Evolutionary conservation across 2,329 filamentous ascomycete genomes (phyloP).

Genomic region (Xylaria sp.): DNA sequence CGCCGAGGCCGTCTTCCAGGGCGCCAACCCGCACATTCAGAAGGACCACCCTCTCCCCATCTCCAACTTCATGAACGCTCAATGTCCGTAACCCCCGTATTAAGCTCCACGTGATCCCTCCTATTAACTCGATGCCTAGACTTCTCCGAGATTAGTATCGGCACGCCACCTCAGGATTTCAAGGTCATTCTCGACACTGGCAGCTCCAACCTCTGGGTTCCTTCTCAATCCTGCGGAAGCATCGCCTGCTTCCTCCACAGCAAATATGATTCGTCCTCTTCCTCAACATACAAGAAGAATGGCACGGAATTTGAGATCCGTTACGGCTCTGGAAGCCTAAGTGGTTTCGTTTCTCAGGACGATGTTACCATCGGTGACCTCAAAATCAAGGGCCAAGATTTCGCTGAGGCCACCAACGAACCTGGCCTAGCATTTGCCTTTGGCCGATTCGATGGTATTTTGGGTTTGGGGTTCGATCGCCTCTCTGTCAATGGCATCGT

Average conservation of each 20-base stretch:
- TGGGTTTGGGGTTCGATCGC: constrained; percentile 91
- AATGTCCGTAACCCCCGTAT: constrained; percentile 71
- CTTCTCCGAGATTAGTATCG: constrained; percentile 95
- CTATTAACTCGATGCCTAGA: constrained; percentile 58
- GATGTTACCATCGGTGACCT: constrained; percentile 86
- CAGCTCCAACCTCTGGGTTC: constrained; percentile 99
- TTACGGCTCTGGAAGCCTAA: constrained; percentile 93
- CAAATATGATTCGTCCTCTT: constrained; percentile 92
- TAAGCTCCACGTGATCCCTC: background rate
- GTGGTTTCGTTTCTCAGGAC: constrained; percentile 92
- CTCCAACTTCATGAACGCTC: constrained; percentile 97
- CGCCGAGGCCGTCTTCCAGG: constrained; percentile 79
- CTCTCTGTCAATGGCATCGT: constrained; percentile 97
- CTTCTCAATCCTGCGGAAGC: constrained; percentile 85
- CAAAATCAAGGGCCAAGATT: constrained; percentile 86
- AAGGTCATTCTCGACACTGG: constrained; percentile 99
- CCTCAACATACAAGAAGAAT: constrained; percentile 92
- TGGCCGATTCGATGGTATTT: constrained; percentile 94
- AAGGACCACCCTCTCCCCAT: constrained; percentile 82
- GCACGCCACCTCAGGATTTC: constrained; percentile 90
- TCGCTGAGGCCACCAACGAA: constrained; percentile 94
- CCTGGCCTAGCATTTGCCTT: constrained; percentile 98
- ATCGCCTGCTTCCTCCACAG: constrained; percentile 98
- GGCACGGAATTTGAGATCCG: constrained; percentile 89
- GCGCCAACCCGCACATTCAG: constrained; percentile 69